Evolutionary conservation across 2,329 filamentous ascomycete genomes (phyloP).

Genomic region (Penicillium thymicola): DNA sequence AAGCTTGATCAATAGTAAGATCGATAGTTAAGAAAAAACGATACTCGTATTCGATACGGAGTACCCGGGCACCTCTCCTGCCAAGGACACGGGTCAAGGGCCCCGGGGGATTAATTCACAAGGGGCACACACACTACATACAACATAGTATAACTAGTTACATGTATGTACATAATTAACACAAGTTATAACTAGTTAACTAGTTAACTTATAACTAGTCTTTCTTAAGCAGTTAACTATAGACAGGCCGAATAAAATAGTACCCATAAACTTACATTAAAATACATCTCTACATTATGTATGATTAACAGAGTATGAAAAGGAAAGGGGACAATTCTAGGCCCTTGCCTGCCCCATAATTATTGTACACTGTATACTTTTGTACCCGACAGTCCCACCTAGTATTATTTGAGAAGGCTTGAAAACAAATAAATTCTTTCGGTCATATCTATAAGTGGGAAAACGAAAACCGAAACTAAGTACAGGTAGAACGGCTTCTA

Average conservation of each 20-base stretch:
- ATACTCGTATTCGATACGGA: background rate
- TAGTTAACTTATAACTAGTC: background rate
- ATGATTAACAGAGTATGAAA: background rate
- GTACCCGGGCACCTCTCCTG: background rate
- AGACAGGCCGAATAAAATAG: background rate
- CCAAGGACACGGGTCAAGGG: background rate
- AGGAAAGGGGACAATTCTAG: slow-evolving; percentile 13
- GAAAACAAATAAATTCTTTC: slow-evolving; percentile 4
- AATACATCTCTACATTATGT: no score
- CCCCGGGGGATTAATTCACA: background rate
- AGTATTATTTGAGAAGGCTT: background rate
- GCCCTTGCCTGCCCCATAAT: slow-evolving; percentile 4
- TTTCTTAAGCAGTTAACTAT: no score
- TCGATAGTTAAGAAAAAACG: background rate
- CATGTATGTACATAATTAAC: background rate
- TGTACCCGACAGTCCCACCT: background rate
- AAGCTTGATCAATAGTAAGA: background rate
- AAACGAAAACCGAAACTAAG: background rate
- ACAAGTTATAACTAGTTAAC: background rate
- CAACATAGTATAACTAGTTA: background rate
- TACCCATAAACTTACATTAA: background rate
- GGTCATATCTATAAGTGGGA: slow-evolving; percentile 3
- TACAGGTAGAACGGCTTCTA: slow-evolving; percentile 18
- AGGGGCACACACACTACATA: background rate
- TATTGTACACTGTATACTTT: background rate